Percentiles rank a stretch among this genome's conserved stretches.
phyloP scores from a whole-genome alignment of 805 yeast species.

The Myxozyma mucilagina region DNA sequence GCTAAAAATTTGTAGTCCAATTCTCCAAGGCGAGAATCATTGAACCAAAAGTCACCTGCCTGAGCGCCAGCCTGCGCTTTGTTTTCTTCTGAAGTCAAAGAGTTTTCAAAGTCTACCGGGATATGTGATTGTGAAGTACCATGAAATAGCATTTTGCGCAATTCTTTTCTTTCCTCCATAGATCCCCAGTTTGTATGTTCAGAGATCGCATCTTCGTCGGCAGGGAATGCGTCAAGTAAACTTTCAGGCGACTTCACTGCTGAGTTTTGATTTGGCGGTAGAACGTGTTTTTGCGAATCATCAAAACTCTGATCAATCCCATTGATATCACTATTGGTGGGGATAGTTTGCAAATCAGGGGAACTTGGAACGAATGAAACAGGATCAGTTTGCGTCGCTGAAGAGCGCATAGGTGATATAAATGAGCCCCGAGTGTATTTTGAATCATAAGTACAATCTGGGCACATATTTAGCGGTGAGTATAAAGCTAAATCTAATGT shows the following conservation, averaged over 20 bases:
- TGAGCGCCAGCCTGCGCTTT: not conserved
- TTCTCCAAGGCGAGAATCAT: conserved; percentile 10
- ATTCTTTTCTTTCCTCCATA: not conserved
- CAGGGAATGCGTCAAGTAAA: no score
- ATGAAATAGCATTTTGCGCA: conserved; percentile 1
- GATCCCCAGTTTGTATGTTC: not conserved
- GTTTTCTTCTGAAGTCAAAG: not conserved
- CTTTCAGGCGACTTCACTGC: no score
- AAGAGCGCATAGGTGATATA: conserved; percentile 13
- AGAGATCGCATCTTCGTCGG: no score
- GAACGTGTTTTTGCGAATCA: not conserved
- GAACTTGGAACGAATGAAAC: not conserved
- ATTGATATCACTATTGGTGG: not conserved
- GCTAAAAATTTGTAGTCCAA: conserved; percentile 20
- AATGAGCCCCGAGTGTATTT: conserved; percentile 24
- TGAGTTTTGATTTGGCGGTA: no score
- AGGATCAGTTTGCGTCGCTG: conserved; percentile 18
- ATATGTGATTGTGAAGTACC: not conserved
- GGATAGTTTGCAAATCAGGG: not conserved
- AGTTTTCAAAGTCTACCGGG: not conserved
- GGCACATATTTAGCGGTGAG: not conserved
- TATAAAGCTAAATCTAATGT: not conserved
- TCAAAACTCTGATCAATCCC: not conserved
- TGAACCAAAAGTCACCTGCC: conserved; percentile 1
- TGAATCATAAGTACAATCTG: conserved; percentile 21